Conservation (phyloP, 2,329 filamentous ascomycete species). For the Sporothrix schenckii region DNA sequence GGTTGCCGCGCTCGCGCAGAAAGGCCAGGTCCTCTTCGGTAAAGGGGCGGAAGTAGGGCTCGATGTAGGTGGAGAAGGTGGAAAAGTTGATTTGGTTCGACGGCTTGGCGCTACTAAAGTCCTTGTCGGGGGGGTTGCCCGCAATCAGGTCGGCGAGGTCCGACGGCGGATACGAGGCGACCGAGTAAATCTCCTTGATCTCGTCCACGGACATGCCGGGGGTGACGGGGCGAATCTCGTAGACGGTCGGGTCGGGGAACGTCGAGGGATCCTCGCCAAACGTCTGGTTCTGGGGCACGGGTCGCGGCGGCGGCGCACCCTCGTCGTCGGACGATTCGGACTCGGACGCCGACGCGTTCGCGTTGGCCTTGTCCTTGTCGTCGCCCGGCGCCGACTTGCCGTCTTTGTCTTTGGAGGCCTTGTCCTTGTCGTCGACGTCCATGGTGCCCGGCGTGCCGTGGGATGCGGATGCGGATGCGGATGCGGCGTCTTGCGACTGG, state of each 20-base stretch:
- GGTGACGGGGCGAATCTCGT: conserved; percentile 79
- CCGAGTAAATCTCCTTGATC: conserved; percentile 83
- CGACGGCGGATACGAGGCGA: conserved; percentile 77
- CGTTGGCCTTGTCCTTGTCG: conserved; percentile 60
- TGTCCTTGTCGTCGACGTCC: conserved; percentile 61
- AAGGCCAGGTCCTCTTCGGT: conserved; percentile 95
- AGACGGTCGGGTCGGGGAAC: conserved; percentile 90
- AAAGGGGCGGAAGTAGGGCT: conserved; percentile 86
- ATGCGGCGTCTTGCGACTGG: conserved; percentile 53
- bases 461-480: background rate
- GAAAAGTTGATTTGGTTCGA: conserved; percentile 91
- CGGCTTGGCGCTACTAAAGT: conserved; percentile 93
- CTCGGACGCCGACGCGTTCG: conserved; percentile 48
- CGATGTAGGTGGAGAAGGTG: conserved; percentile 89
- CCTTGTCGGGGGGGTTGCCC: conserved; percentile 86
- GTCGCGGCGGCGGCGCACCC: conserved; percentile 62
- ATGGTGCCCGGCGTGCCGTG: conserved; percentile 46
- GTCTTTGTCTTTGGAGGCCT: conserved; percentile 46
- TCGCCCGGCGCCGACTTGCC: conserved; percentile 50
- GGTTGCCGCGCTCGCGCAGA: conserved; percentile 84
- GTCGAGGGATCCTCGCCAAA: conserved; percentile 91
- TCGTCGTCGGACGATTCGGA: conserved; percentile 60
- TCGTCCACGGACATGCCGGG: conserved; percentile 82
- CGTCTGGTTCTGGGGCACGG: conserved; percentile 77
- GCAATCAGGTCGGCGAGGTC: conserved; percentile 85